phyloP scores from a whole-genome alignment of 2,329 filamentous ascomycete genomes.

The Hypoxylon sp. region DNA sequence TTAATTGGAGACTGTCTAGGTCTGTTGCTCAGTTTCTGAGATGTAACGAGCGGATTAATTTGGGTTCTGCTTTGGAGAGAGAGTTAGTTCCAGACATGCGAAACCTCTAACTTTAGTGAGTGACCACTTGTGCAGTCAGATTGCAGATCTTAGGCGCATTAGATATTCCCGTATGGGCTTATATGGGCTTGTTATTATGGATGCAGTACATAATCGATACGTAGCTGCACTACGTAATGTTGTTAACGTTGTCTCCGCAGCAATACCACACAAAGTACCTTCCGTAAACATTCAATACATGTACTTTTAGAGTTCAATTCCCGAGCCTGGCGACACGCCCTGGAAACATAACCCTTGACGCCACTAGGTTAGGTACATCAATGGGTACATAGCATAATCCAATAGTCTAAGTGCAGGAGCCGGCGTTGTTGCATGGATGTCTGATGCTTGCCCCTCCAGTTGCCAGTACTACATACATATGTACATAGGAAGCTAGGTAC shows the following conservation, averaged over 20 bases:
- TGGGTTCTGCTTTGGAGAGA: conserved; percentile 29
- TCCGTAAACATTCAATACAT: not conserved
- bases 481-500: conserved; percentile 26
- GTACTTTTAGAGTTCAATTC: conserved; percentile 12
- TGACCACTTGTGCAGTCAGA: conserved; percentile 34
- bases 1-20: conserved; percentile 32
- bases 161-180: conserved; percentile 29
- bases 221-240: conserved; percentile 37
- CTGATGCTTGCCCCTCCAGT: conserved; percentile 20
- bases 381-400: not conserved
- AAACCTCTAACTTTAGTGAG: conserved; percentile 36
- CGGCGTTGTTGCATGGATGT: conserved; percentile 17
- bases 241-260: conserved; percentile 5
- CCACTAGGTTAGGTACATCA: not conserved
- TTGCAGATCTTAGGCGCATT: conserved; percentile 43
- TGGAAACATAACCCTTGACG: conserved; percentile 13
- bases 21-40: conserved; percentile 22
- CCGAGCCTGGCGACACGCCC: conserved; percentile 15
- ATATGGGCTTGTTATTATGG: not conserved
- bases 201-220: conserved; percentile 28
- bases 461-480: conserved; percentile 38
- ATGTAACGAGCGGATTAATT: conserved; percentile 39
- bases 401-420: conserved; percentile 14
- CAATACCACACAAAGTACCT: conserved; percentile 16
- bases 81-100: conserved; percentile 36